phyloP scores from a whole-genome alignment of 352 stramenopile genomes.

The Plasmopara viticola region DNA sequence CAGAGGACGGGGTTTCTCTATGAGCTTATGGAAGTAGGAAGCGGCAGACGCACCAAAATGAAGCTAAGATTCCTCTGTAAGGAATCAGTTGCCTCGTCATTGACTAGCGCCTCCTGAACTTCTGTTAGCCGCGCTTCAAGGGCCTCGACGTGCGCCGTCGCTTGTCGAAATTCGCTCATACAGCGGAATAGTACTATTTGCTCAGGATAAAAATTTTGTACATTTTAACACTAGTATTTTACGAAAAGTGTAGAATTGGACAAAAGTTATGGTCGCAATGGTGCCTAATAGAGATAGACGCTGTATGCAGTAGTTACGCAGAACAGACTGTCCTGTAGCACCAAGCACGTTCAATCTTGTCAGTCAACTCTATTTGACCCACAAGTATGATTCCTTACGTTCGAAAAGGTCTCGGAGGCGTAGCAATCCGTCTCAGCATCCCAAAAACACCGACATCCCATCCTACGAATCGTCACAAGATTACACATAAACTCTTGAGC shows the following conservation, averaged over 20 bases:
- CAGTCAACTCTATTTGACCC: background rate
- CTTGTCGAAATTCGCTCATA: slow-evolving; percentile 59
- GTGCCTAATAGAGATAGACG: slow-evolving; percentile 78
- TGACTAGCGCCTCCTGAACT: slow-evolving; percentile 16
- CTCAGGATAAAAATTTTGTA: no score
- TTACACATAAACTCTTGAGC: background rate
- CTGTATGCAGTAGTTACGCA: slow-evolving; percentile 86
- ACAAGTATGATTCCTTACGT: slow-evolving; percentile 34
- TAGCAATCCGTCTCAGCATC: slow-evolving; percentile 86
- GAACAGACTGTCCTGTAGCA: slow-evolving; percentile 80
- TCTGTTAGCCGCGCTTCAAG: slow-evolving; percentile 33
- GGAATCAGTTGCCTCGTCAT: background rate
- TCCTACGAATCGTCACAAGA: slow-evolving; percentile 26
- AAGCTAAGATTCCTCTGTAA: slow-evolving; percentile 22
- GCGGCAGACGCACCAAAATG: slow-evolving; percentile 22
- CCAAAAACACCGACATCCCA: slow-evolving; percentile 89
- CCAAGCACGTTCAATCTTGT: background rate
- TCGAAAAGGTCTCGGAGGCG: slow-evolving; percentile 85
- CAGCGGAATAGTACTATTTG: no score
- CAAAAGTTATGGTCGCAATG: no score
- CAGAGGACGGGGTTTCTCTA: background rate
- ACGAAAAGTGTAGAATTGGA: no score
- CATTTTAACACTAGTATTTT: no score
- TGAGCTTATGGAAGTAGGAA: slow-evolving; percentile 1
- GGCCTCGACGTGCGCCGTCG: slow-evolving; percentile 29